Base-by-base conservation (phyloP, 1,139 yeast genomes). In the Geotrichum bryndzae region DNA sequence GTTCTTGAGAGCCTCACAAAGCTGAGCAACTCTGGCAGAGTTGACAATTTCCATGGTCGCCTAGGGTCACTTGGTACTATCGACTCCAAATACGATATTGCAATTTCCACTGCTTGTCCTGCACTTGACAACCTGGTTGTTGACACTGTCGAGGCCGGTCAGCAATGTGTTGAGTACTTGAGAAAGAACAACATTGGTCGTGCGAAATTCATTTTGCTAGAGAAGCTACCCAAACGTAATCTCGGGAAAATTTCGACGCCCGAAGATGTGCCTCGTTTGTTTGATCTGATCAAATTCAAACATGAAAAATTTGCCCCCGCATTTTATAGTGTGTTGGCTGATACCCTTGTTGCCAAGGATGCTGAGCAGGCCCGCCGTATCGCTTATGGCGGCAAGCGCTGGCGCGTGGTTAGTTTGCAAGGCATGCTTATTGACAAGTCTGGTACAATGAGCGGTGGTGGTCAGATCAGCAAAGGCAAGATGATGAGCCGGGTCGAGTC, bases 401-500 rank as follows among this genome's bases (percentile, higher is more conserved):
- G 85, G 81, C 83, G 96, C 69, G 98, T 92, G 13, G 99, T 95
- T 0, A 90, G 99, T 0, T 75, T 91, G 18, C 96, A 90, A 74
- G 99, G 99, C 38, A 88, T 90, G 68, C 79, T 94, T 45, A 94
- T 95, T 62, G 98, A 92, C 70, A 85, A 88, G n/a, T 88, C 96
- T 1, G 99, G 99, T 74, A 89, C 98, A 1, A 87, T 95, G 88
- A 86, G 96, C 58, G 99, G 99, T 69, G 99, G 99, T 75, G 98
- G 98, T 56, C 78, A 81, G 55, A 84, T 83, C 18, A 80, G 83
- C 18, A 79, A 79, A 59, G 95, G 95, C 7, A 85, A 83, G 0
- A 86, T 88, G 94, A 79, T 79, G 62, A 74, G 83, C 41, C 61
- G 63, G 22, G 63, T 63, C 56, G 56, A 69, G 73, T 5, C 76